These are phyloP conservation scores for Moricandia moricandioides DNA, from an alignment of 345 rosid species.

Conservation along the genomic window DNA sequence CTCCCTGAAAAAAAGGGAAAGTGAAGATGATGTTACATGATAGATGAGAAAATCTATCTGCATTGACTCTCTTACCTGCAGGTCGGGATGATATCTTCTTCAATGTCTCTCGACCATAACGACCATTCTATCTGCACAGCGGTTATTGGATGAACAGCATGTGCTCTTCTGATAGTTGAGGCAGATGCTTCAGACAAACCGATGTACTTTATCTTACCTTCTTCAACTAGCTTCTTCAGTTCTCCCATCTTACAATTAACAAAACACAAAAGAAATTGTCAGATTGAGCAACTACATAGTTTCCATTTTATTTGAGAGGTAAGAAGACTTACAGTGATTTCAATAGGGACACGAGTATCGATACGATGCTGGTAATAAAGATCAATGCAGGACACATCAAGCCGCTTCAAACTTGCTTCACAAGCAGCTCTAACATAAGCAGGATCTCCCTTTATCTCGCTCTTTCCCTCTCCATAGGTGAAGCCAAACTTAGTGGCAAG, in stretches of 20 bases:
- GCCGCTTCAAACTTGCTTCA: conserved; percentile 56
- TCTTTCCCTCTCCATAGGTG: conserved; percentile 25
- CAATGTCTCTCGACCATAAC: conserved; percentile 69
- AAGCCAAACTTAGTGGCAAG: conserved; percentile 47
- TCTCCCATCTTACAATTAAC: conserved; percentile 43
- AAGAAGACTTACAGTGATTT: neutral
- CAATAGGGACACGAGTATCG: conserved; percentile 22
- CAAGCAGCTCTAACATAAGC: conserved; percentile 52
- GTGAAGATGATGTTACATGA: neutral
- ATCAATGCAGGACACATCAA: conserved; percentile 48
- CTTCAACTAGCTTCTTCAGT: conserved; percentile 67
- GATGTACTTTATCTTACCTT: conserved; percentile 65
- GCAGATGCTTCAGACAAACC: conserved; percentile 76
- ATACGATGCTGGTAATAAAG: conserved; percentile 61
- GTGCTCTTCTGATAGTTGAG: conserved; percentile 72
- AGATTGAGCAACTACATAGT: neutral
- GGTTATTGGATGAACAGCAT: conserved; percentile 69
- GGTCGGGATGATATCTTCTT: conserved; percentile 48
- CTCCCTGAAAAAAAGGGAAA: conserved; percentile 38
- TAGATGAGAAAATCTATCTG: too few species aligned
- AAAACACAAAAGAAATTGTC: neutral
- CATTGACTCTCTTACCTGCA: conserved; percentile 15
- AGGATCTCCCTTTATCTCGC: conserved; percentile 44
- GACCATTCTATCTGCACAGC: conserved; percentile 74
- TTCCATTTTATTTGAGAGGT: too few species aligned